Evolutionary conservation across 148 eudicot genomes (phyloP).

Genomic region (Limonium bicolor): DNA sequence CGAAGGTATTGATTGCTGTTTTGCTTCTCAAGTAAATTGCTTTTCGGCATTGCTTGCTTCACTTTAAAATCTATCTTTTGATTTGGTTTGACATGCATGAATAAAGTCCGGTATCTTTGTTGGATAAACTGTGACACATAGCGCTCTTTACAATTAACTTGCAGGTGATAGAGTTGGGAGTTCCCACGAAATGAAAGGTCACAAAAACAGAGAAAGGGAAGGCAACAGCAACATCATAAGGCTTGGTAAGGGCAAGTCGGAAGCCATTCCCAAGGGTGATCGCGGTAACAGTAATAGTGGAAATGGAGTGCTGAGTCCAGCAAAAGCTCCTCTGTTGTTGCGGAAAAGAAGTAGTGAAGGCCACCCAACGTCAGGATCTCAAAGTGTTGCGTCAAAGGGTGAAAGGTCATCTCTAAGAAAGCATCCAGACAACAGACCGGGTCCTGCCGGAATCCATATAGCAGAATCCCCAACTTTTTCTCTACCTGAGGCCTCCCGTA

Average conservation of each 20-base stretch:
- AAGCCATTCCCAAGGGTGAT: slow-evolving; percentile 20
- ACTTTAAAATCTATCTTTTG: background rate
- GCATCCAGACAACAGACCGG: slow-evolving; percentile 23
- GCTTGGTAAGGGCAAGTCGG: slow-evolving; percentile 40
- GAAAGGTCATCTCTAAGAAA: slow-evolving; percentile 29
- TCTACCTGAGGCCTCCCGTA: slow-evolving; percentile 21
- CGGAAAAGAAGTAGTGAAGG: slow-evolving; percentile 21
- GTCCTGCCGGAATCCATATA: slow-evolving; percentile 21
- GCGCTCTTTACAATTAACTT: background rate
- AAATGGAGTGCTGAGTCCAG: slow-evolving; percentile 24
- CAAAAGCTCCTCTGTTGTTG: slow-evolving; percentile 13
- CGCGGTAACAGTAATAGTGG: slow-evolving; percentile 18
- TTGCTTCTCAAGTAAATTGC: background rate
- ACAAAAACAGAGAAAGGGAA: slow-evolving; percentile 29
- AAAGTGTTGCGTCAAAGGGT: slow-evolving; percentile 20
- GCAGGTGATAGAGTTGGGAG: slow-evolving; percentile 32
- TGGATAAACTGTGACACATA: background rate
- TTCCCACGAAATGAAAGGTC: slow-evolving; percentile 20
- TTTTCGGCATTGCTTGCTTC: background rate
- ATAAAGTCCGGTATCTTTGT: background rate
- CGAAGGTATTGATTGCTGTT: slow-evolving; percentile 16
- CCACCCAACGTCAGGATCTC: slow-evolving; percentile 15
- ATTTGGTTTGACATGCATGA: background rate
- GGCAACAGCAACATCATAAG: slow-evolving; percentile 38
- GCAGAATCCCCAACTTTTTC: slow-evolving; percentile 14